Evolutionary conservation across 306 rosid species (phyloP).

Genomic region (Carpinus viminea): DNA sequence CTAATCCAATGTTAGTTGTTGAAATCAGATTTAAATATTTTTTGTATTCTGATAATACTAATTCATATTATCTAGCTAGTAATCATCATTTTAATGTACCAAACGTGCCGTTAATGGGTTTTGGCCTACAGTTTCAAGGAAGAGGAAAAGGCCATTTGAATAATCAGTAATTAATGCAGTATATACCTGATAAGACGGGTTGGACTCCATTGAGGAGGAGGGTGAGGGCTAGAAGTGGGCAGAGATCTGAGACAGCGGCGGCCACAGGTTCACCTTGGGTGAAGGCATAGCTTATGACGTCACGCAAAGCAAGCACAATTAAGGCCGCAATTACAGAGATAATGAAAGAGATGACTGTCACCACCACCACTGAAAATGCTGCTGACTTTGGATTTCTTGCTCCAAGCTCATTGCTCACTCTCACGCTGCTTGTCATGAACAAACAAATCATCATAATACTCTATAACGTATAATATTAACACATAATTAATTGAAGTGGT

Average conservation of each 20-base stretch:
- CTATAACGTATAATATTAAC: not conserved
- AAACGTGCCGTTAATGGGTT: too few species aligned
- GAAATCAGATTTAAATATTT: too few species aligned
- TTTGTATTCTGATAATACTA: too few species aligned
- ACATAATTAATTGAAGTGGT: too few species aligned
- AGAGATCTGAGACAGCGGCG: constrained; percentile 81
- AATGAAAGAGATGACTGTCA: constrained; percentile 51
- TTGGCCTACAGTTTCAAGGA: too few species aligned
- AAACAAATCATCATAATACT: not conserved
- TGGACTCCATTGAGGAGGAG: constrained; percentile 78
- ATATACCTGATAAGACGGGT: constrained; percentile 75
- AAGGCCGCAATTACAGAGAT: constrained; percentile 51
- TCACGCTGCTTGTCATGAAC: constrained; percentile 49
- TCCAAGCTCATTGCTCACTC: constrained; percentile 88
- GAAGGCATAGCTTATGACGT: constrained; percentile 69
- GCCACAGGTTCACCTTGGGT: constrained; percentile 73
- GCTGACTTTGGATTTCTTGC: constrained; percentile 72
- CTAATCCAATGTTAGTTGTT: too few species aligned
- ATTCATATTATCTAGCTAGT: too few species aligned
- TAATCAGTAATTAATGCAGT: not conserved
- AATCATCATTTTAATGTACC: too few species aligned
- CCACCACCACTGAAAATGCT: constrained; percentile 61
- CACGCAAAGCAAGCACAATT: constrained; percentile 40
- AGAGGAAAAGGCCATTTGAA: too few species aligned
- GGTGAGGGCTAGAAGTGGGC: constrained; percentile 66